Conservation (phyloP, 208 protist genomes). For the Trypanosoma platydactyli region DNA sequence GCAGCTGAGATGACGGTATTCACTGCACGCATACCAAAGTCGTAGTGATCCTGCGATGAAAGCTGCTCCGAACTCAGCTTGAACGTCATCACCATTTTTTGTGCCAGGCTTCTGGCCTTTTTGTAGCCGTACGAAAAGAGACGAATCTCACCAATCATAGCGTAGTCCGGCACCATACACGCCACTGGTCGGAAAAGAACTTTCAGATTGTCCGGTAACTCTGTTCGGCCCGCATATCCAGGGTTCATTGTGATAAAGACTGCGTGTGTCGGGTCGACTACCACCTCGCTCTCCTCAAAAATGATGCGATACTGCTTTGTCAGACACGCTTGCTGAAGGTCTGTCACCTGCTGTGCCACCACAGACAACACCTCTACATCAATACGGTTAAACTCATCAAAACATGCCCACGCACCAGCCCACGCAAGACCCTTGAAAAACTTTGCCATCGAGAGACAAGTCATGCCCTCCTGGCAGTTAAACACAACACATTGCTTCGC, state of each 20-base stretch:
- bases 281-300: conserved; percentile 94
- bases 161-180: conserved; percentile 99
- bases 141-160: conserved; percentile 98
- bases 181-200: conserved; percentile 97
- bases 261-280: conserved; percentile 94
- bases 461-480: conserved; percentile 97
- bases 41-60: conserved; percentile 98
- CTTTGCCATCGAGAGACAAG: conserved; percentile 95
- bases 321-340: conserved; percentile 93
- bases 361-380: conserved; percentile 97
- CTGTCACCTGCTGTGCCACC: conserved; percentile 96
- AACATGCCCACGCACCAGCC: conserved; percentile 97
- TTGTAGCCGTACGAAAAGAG: conserved; percentile 98
- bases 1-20: conserved; percentile 99
- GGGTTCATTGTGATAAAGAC: conserved; percentile 99
- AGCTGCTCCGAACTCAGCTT: conserved; percentile 98
- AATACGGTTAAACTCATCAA: conserved; percentile 99
- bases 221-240: conserved; percentile 98
- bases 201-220: conserved; percentile 98
- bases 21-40: conserved; percentile 99
- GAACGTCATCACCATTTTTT: conserved; percentile 99
- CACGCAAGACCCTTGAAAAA: conserved; percentile 98
- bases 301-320: conserved; percentile 92
- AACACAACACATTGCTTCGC: conserved; percentile 98
- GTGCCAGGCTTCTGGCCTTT: conserved; percentile 91